Base-by-base conservation (phyloP, 1,284 basidiomycete species). In the Melampsora americana region DNA sequence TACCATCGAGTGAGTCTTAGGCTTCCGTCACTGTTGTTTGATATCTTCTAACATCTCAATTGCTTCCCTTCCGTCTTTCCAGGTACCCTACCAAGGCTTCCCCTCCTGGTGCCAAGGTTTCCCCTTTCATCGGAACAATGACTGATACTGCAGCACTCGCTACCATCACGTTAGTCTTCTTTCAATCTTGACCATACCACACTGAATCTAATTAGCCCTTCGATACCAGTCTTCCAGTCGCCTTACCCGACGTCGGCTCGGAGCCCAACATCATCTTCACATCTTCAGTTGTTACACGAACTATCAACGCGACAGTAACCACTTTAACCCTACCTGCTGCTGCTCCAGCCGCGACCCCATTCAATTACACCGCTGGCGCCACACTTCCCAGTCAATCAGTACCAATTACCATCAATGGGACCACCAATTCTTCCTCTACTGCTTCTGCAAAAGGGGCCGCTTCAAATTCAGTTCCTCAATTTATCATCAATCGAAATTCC, bases 331-430 rank as follows among this genome's bases (percentile, higher is more conserved):
- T 74, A 23, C 73, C 73, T 28, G 66, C 66, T 6, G 73, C 73
- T 9, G 11, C 46, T 42, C 56, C 66, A 50, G 66, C 72, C 39
- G 32, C 65, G 23, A 66, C 65, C 11, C 32, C 50, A 23, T 74
- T 67, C 23, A 74, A 20, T 5, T 74, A 74, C 56, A 66, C 65
- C 3, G 35, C 65, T 6, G 72, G 72, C 5, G 65, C 72, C 14
- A n/a, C 16, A 7, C 72, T 74, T n/a, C 72, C 72, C 1, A 74
- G n/a, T 39, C 72, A 74, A 65, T 60, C 65, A 35, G 69, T 32
- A 3, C 59, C 60, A 4, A 7, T 28, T 14, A 23, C 14, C 14
- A 59, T 28, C 28, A 23, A n/a, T 14, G 53, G 23, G 9, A 71
- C 30, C 69, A 71, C 48, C 20, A 60, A 30, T 30, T 18, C 20